These are phyloP conservation scores for Niebla homalea DNA, from an alignment of 495 filamentous ascomycete genomes.

Conservation along the genomic window DNA sequence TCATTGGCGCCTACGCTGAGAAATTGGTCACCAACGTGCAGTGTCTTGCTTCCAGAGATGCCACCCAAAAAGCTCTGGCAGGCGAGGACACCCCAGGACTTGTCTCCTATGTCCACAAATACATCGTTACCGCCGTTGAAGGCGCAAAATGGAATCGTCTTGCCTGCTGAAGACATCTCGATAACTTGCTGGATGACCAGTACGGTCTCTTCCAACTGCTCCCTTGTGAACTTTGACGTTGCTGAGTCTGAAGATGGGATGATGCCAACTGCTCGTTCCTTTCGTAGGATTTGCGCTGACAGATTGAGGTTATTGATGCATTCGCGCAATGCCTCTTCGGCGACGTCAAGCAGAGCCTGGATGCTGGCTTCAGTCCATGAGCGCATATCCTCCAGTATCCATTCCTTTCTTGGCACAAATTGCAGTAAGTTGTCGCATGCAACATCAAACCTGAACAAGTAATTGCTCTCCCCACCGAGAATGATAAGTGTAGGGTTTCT, in stretches of 20 bases:
- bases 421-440: constrained; percentile 39
- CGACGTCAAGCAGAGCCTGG: constrained; percentile 64
- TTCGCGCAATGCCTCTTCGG: constrained; percentile 67
- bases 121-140: constrained; percentile 96
- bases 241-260: constrained; percentile 42
- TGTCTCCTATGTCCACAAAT: constrained; percentile 98
- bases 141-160: constrained; percentile 80
- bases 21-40: constrained; percentile 95
- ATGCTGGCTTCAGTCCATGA: constrained; percentile 74
- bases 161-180: constrained; percentile 59
- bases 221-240: constrained; percentile 56
- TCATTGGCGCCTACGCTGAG: constrained; percentile 91
- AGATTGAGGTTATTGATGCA: constrained; percentile 65
- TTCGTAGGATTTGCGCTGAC: constrained; percentile 65
- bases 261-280: constrained; percentile 89
- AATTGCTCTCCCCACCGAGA: constrained; percentile 85
- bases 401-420: constrained; percentile 54
- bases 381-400: constrained; percentile 79
- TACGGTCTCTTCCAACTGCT: constrained; percentile 91
- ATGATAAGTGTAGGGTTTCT: constrained; percentile 44
- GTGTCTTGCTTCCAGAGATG: constrained; percentile 48
- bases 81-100: constrained; percentile 82
- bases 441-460: constrained; percentile 62
- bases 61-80: constrained; percentile 86
- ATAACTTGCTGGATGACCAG: constrained; percentile 84